Evolutionary conservation across 352 stramenopile genomes (phyloP).

Genomic region (Albugo candida): DNA sequence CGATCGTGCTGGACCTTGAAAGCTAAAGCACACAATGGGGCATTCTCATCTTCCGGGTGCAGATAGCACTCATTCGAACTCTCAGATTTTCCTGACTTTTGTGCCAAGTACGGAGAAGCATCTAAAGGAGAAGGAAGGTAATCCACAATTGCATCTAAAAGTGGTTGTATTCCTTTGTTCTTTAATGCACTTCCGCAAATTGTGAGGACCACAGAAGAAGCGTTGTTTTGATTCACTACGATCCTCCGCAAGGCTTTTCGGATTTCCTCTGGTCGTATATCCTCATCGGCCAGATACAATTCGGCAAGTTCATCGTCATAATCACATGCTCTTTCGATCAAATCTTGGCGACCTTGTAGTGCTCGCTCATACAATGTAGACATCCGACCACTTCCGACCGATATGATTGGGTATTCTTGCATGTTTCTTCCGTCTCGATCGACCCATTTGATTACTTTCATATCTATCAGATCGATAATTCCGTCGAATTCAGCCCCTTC

Average conservation of each 20-base stretch:
- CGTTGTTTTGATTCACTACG: slow-evolving; percentile 21
- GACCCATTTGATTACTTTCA: slow-evolving; percentile 44
- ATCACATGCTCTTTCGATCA: slow-evolving; percentile 45
- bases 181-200: slow-evolving; percentile 49
- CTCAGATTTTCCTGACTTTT: slow-evolving; percentile 21
- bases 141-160: slow-evolving; percentile 94
- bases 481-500: slow-evolving; percentile 42
- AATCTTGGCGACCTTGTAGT: slow-evolving; percentile 18
- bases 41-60: slow-evolving; percentile 1
- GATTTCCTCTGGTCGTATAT: slow-evolving; percentile 25
- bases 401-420: slow-evolving; percentile 25
- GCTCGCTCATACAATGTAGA: slow-evolving; percentile 24
- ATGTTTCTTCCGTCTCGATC: slow-evolving; percentile 37
- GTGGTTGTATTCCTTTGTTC: slow-evolving; percentile 87
- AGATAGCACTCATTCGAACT: not conserved
- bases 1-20: slow-evolving; percentile 72
- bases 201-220: slow-evolving; percentile 25
- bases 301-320: slow-evolving; percentile 56
- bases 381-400: slow-evolving; percentile 22
- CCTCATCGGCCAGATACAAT: slow-evolving; percentile 52
- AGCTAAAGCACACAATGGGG: slow-evolving; percentile 26
- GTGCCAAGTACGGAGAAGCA: slow-evolving; percentile 38
- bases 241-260: slow-evolving; percentile 39
- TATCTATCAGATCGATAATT: slow-evolving; percentile 40
- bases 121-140: slow-evolving; percentile 94